Percentiles rank a stretch among this genome's conserved stretches.
Conservation (phyloP, 225 moss, liverwort and hornwort genomes). For the Thuidium tamariscinum region DNA sequence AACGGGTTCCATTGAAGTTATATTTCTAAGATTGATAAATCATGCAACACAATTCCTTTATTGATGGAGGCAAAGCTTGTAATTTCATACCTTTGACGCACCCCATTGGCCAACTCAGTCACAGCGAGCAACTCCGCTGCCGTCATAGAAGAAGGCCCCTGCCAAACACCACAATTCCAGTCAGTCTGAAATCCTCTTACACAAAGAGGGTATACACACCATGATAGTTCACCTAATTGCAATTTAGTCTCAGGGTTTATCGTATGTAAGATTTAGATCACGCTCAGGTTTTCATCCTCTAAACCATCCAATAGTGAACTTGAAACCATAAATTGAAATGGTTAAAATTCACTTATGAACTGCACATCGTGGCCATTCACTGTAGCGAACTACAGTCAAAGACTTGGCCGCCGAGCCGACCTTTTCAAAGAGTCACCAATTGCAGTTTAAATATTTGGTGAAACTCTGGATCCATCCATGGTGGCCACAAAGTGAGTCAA, state of each 20-base stretch:
- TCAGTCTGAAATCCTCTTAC: background rate
- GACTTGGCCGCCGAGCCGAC: background rate
- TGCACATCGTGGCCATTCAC: background rate
- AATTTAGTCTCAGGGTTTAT: background rate
- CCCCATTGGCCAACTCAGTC: constrained; percentile 32
- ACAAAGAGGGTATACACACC: background rate
- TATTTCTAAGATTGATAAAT: background rate
- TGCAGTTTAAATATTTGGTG: background rate
- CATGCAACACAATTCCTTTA: too few relatives aligned
- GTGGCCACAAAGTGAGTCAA: background rate
- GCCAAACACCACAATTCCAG: background rate
- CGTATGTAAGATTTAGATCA: background rate
- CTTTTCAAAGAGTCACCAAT: background rate
- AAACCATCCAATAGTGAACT: background rate
- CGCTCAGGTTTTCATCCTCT: background rate
- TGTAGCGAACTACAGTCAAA: background rate
- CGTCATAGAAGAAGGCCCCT: constrained; percentile 37
- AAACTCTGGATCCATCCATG: background rate
- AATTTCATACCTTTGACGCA: constrained; percentile 27
- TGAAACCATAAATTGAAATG: background rate
- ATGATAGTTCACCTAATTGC: background rate
- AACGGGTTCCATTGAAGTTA: background rate
- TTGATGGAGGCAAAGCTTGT: background rate
- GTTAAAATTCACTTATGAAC: background rate
- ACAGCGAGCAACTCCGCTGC: constrained; percentile 34